These are phyloP conservation scores for Saccharomyces hybrid DNA, from an alignment of 1,139 yeast genomes.

Conservation along the genomic window DNA sequence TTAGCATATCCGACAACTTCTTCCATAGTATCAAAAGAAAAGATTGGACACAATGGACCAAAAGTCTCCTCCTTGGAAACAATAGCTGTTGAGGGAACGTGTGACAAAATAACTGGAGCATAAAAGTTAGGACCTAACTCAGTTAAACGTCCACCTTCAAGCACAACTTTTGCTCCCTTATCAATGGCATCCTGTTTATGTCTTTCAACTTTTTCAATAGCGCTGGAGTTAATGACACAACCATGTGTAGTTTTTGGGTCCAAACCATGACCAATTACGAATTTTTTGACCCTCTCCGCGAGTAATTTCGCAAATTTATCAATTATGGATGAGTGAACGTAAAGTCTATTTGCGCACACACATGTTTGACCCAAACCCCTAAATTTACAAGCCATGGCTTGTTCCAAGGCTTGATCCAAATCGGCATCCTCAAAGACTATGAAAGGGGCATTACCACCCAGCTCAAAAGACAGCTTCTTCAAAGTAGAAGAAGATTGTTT, in stretches of 20 bases:
- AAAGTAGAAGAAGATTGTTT: constrained; percentile 65
- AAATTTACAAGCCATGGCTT: constrained; percentile 60
- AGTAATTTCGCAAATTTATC: constrained; percentile 49
- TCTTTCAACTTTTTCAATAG: constrained; percentile 57
- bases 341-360: constrained; percentile 71
- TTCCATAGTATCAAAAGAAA: constrained; percentile 55
- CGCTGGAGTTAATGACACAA: constrained; percentile 62
- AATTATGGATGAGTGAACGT: constrained; percentile 54
- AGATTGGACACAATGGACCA: constrained; percentile 81
- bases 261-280: constrained; percentile 69
- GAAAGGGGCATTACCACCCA: constrained; percentile 93
- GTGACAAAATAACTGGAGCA: constrained; percentile 63
- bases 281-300: constrained; percentile 44
- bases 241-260: constrained; percentile 66
- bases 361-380: constrained; percentile 78
- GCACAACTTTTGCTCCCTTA: constrained; percentile 60
- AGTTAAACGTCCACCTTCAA: constrained; percentile 57
- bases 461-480: constrained; percentile 77
- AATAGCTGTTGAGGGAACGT: constrained; percentile 55
- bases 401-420: constrained; percentile 66
- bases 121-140: constrained; percentile 72
- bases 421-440: constrained; percentile 82
- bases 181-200: constrained; percentile 69
- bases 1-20: constrained; percentile 68
- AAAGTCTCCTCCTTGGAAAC: constrained; percentile 75